Evolutionary conservation across 2,329 filamentous ascomycete genomes (phyloP).

Genomic region (Hypoxylon sp.): DNA sequence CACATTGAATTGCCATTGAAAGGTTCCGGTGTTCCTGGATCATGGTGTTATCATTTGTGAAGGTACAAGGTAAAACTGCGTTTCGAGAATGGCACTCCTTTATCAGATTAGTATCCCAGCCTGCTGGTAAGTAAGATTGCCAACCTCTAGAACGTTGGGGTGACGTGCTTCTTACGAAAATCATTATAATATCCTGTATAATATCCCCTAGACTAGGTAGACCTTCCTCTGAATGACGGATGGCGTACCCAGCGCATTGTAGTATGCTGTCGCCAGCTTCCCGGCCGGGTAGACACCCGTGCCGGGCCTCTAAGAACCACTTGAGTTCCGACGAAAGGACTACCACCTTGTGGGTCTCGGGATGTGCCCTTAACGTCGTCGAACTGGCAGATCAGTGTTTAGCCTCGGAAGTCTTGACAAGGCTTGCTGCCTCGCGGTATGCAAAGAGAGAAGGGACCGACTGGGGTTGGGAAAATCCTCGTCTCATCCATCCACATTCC

Average conservation of each 20-base stretch:
- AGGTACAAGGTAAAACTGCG: conserved; percentile 4
- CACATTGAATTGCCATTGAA: conserved; percentile 10
- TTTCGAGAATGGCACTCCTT: conserved; percentile 10
- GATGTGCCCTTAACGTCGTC: conserved; percentile 25
- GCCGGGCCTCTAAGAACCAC: conserved; percentile 3
- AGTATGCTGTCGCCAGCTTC: conserved; percentile 1
- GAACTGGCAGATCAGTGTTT: conserved; percentile 17
- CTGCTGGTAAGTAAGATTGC: conserved; percentile 32
- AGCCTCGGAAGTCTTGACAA: conserved; percentile 23
- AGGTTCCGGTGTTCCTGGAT: conserved; percentile 13
- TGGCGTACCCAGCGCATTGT: not conserved
- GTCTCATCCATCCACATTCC: conserved; percentile 1
- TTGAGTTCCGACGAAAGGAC: conserved; percentile 17
- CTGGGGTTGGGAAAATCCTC: conserved; percentile 5
- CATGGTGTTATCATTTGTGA: not conserved
- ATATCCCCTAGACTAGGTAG: not conserved
- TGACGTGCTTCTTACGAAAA: conserved; percentile 18
- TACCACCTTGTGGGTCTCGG: conserved; percentile 22
- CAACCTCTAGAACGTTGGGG: conserved; percentile 13
- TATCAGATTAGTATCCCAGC: conserved; percentile 24
- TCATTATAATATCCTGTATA: conserved; percentile 3
- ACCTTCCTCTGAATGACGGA: not conserved
- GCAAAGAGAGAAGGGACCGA: not conserved
- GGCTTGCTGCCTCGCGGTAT: conserved; percentile 12
- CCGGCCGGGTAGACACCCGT: conserved; percentile 25